Base-by-base conservation (phyloP, 306 rosid species). In the Trifolium pratense region DNA sequence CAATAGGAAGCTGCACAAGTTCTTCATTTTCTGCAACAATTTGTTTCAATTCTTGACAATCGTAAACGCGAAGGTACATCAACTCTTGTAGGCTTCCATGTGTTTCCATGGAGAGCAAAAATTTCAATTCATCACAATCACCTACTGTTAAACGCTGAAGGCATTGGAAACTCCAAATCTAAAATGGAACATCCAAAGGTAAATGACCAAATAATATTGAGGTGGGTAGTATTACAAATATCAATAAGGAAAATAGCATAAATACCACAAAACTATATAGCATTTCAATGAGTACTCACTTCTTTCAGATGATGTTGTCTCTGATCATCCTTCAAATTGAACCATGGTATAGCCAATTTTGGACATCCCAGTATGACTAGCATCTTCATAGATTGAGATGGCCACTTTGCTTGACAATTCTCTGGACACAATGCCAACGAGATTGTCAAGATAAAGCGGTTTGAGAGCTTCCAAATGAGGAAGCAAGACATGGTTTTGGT, bases 91-190 rank as follows among this genome's bases (percentile, higher is more conserved):
- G 67, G 45, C 67, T 61, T 61, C 45, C 7, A 7, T 36, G 40
- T 36, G 9, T 8, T 8, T 36, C 40, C 40, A 7, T 36, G 2
- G 40, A 36, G 67, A 61, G 34, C 25, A 32, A 3, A n/a, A 0
- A 31, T 61, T 61, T 61, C 9, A 61, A n/a, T 8, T 61, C 17
- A n/a, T 34, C 14, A 12, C 36, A 56, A 10, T 12, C 0, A 23
- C 0, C 0, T 36, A 56, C 34, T 0, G 0, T 3, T 56, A 56
- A 56, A 56, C 0, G 7, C 34, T 11, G 36, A 56, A 23, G 62
- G 21, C n/a, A 56, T 56, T 56, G 62, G 62, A 56, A 12, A 56
- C 62, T 55, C 15, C 14, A 55, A 55, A 46, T 29, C 32, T 29
- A 6, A 29, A 29, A 29, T 4, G 32, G 6, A 29, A 29, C 4